Evolutionary conservation across 164 flowering plant genomes (phyloP).

Genomic region (Annona squamosa): DNA sequence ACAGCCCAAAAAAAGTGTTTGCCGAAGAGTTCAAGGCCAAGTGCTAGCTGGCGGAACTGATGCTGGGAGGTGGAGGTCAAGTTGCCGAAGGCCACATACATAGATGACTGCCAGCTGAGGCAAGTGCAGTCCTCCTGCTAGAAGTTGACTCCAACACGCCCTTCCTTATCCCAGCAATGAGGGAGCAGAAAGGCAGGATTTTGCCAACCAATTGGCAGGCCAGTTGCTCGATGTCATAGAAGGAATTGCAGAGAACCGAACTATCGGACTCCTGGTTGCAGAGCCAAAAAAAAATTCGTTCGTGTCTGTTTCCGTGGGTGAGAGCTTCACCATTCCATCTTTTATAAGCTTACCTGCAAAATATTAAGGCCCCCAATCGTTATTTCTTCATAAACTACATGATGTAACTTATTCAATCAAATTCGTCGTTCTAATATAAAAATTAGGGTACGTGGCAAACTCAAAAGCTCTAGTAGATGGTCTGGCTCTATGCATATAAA

Average conservation of each 20-base stretch:
- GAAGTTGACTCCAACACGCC: neutral
- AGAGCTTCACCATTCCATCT: slow-evolving; percentile 10
- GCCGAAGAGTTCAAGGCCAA: neutral
- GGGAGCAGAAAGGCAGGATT: slow-evolving; percentile 2
- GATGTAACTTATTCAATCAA: no score
- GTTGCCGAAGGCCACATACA: slow-evolving; percentile 2
- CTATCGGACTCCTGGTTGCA: slow-evolving; percentile 10
- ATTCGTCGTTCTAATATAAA: no score
- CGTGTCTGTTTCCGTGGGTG: slow-evolving; percentile 19
- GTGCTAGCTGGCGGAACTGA: neutral
- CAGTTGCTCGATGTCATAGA: slow-evolving; percentile 24
- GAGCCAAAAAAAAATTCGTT: slow-evolving; percentile 18
- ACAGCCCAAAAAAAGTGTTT: neutral
- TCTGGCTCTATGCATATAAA: no score
- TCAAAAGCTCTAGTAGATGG: no score
- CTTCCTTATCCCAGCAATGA: neutral
- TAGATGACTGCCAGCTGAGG: slow-evolving; percentile 4
- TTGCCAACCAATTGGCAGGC: neutral
- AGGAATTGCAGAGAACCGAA: slow-evolving; percentile 34
- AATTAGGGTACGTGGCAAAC: no score
- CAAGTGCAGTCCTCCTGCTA: slow-evolving; percentile 8
- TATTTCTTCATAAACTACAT: no score
- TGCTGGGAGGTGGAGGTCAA: neutral
- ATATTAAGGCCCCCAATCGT: no score
- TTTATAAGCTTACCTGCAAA: slow-evolving; percentile 18